Evolutionary conservation across 192 early-diverging fungal species (phyloP).

Genomic region (Backusella mclennaniae): DNA sequence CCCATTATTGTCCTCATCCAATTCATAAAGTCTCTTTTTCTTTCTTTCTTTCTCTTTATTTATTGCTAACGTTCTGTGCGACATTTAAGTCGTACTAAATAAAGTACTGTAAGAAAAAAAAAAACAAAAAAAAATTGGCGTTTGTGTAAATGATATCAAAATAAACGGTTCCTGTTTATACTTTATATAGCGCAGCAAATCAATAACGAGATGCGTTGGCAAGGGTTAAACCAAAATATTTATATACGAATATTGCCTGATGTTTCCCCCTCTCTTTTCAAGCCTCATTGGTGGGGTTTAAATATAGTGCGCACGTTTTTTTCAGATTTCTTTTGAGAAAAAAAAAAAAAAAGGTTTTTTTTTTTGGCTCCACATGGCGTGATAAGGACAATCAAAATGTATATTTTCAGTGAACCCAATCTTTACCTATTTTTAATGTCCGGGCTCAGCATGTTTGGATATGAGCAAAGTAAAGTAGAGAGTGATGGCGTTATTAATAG

Average conservation of each 20-base stretch:
- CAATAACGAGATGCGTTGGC: background rate
- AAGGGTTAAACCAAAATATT: background rate
- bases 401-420: background rate
- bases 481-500: too few species aligned
- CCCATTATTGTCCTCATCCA: too few species aligned
- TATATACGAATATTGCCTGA: background rate
- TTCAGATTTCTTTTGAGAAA: background rate
- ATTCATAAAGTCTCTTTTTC: background rate
- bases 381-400: background rate
- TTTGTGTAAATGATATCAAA: background rate
- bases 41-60: background rate
- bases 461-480: background rate
- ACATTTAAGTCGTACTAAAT: background rate
- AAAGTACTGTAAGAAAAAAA: background rate
- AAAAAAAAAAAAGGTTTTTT: background rate
- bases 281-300: background rate
- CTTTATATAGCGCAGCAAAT: background rate
- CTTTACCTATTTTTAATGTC: background rate
- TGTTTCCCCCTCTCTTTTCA: background rate
- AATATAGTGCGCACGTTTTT: background rate
- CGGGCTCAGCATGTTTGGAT: background rate
- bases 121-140: background rate
- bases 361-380: background rate
- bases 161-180: background rate
- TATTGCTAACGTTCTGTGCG: background rate